Percentiles rank a stretch among this genome's conserved stretches.
phyloP scores from a whole-genome alignment of 75 land plant genomes.

The Cryptomeria japonica region DNA sequence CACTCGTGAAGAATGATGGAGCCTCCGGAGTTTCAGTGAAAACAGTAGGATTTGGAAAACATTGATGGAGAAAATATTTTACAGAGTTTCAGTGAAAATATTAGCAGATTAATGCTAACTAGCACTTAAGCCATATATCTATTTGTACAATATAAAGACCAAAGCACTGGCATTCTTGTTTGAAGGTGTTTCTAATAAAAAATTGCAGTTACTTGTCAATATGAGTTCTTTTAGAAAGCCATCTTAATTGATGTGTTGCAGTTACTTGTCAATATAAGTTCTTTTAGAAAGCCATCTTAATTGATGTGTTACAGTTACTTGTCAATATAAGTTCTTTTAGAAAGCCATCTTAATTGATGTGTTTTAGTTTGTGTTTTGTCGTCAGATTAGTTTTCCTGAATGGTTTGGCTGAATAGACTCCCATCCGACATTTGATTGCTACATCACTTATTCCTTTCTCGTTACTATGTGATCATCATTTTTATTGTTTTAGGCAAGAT shows the following conservation, averaged over 20 bases:
- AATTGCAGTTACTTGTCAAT: not conserved
- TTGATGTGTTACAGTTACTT: not conserved
- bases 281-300: not conserved
- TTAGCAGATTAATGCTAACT: no score
- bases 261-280: not conserved
- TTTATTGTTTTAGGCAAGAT: not conserved
- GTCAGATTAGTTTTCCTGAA: not conserved
- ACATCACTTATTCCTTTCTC: not conserved
- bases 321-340: not conserved
- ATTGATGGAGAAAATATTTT: not conserved
- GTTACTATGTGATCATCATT: not conserved
- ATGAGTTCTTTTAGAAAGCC: not conserved
- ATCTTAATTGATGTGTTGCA: not conserved
- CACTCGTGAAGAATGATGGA: not conserved
- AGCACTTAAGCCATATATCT: not conserved
- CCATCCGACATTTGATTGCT: not conserved
- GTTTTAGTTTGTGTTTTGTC: not conserved
- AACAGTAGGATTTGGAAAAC: not conserved
- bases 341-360: not conserved
- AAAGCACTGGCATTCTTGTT: not conserved
- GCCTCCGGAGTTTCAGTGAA: not conserved
- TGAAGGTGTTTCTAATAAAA: not conserved
- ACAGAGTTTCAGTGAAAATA: no score
- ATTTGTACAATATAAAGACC: not conserved
- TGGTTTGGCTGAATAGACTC: not conserved